A percentile compares a stretch with the other conserved stretches of the same genome.
Conservation (phyloP, 768 basidiomycete genomes). For the Lactarius evosmus region DNA sequence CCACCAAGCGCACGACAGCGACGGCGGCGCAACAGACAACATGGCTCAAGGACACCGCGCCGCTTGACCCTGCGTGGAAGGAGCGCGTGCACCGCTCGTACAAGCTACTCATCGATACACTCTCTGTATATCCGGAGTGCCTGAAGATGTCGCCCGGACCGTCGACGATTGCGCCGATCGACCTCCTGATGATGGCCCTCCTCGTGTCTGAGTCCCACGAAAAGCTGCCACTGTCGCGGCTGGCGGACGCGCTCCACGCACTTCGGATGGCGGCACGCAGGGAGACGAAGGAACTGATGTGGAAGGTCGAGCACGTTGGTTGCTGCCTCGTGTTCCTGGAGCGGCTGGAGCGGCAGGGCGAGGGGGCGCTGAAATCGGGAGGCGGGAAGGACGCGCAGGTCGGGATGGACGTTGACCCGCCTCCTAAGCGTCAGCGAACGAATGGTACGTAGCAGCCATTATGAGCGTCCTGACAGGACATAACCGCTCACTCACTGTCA, state of each 20-base stretch:
- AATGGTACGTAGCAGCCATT: not conserved
- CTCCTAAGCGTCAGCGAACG: slow-evolving; percentile 14
- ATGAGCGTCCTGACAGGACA: not conserved
- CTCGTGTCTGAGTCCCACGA: slow-evolving; percentile 21
- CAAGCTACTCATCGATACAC: slow-evolving; percentile 14
- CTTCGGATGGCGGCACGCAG: slow-evolving; percentile 18
- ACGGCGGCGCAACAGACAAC: slow-evolving; percentile 44
- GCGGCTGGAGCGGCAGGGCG: slow-evolving; percentile 1
- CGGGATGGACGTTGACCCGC: slow-evolving; percentile 9
- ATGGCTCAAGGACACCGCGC: slow-evolving; percentile 40
- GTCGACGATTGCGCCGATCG: slow-evolving; percentile 23
- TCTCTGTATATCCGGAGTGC: slow-evolving; percentile 3
- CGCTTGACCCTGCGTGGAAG: slow-evolving; percentile 9
- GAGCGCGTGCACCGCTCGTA: slow-evolving; percentile 18
- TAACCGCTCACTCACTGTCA: not conserved
- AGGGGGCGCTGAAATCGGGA: not conserved
- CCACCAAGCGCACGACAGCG: slow-evolving; percentile 31
- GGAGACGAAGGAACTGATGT: slow-evolving; percentile 21
- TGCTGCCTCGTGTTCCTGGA: slow-evolving; percentile 14
- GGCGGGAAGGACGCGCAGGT: not conserved
- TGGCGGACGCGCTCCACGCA: slow-evolving; percentile 9
- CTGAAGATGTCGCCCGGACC: slow-evolving; percentile 21
- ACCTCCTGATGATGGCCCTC: slow-evolving; percentile 20
- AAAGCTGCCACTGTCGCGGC: slow-evolving; percentile 6
- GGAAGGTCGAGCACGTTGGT: slow-evolving; percentile 14